Evolutionary conservation across 306 rosid genomes (phyloP), one percentile per base, ranked within the genome.

Genomic region (Cicer bijugum): DNA sequence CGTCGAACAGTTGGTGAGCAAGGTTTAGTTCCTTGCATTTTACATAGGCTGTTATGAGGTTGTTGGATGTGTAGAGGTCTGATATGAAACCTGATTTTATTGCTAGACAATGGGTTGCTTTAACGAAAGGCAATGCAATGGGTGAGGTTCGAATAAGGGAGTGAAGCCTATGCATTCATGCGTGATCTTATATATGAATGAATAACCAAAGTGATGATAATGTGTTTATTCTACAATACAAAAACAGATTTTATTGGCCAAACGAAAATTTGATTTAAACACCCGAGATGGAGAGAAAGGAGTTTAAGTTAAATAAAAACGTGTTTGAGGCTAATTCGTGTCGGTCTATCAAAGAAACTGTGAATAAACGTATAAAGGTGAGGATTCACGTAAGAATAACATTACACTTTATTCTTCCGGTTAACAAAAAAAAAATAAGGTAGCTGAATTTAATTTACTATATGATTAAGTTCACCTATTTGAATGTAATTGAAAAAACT

Each of bases 11-110:
- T 12, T 73, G 63, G 71, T 69, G 88, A 8, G 97, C 93, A 45
- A 56, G 14, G 15, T 48, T 17, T 8, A 89, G 43, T 2, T 81
- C 39, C 12, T 74, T 65, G 64, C 80, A 84, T 86, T 80, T 86
- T 0, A 75, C 9, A 2, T 90, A 89, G 0, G 76, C 40, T 2
- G 80, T 74, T 0, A 93, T 78, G 62, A 93, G 84, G 61, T 88
- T 85, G 82, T 93, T 93, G 80, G 92, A 75, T 1, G 61, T 79
- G 78, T 85, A 93, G 74, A 86, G 15, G 62, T 90, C 88, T 5
- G 82, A 16, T 0, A 78, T 37, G 75, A 66, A 23, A 3, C 92
- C 97, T 58, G 77, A 80, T 73, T 93, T 93, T 80, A 93, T 55
- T 20, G 91, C 82, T 42, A 53, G 48, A 44, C 84, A 87, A 72